These are phyloP conservation scores for Metarhizium robertsii DNA, from an alignment of 2,329 filamentous ascomycete species.

Conservation along the genomic window DNA sequence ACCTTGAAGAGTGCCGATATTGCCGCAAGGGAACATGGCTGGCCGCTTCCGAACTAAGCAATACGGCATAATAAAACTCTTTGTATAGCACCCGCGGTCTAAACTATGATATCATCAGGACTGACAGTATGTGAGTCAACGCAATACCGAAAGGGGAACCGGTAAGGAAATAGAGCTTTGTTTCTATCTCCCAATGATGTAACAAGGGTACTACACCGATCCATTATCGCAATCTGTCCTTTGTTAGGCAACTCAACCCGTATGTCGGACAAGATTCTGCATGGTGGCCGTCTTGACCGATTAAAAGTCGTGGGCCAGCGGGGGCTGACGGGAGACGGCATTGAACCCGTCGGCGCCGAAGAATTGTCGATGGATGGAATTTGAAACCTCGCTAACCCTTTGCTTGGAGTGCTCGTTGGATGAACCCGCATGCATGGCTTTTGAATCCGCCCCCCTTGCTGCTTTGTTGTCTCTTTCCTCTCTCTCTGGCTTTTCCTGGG, in stretches of 20 bases:
- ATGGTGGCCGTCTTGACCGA: neutral
- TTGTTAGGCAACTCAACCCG: neutral
- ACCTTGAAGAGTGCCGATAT: neutral
- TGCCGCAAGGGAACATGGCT: neutral
- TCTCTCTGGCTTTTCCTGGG: constrained; percentile 11
- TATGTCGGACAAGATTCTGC: neutral
- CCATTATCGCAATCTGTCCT: neutral
- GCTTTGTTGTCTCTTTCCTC: constrained; percentile 18
- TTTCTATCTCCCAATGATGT: neutral
- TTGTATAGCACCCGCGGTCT: too few species aligned
- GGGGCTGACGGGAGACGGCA: constrained; percentile 1
- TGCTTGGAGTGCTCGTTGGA: neutral
- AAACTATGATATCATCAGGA: neutral
- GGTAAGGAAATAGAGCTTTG: neutral
- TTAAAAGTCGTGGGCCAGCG: neutral
- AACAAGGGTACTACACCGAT: neutral
- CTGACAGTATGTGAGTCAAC: neutral
- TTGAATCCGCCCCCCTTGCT: neutral
- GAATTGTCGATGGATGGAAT: neutral
- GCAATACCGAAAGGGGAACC: neutral
- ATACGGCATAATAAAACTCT: neutral
- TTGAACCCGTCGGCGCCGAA: neutral
- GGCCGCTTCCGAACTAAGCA: neutral
- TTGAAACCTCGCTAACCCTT: neutral
- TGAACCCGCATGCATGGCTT: neutral